A percentile compares a stretch with the other conserved stretches of the same genome.
phyloP scores from a whole-genome alignment of 345 rosid species.

The Citrus australasica region DNA sequence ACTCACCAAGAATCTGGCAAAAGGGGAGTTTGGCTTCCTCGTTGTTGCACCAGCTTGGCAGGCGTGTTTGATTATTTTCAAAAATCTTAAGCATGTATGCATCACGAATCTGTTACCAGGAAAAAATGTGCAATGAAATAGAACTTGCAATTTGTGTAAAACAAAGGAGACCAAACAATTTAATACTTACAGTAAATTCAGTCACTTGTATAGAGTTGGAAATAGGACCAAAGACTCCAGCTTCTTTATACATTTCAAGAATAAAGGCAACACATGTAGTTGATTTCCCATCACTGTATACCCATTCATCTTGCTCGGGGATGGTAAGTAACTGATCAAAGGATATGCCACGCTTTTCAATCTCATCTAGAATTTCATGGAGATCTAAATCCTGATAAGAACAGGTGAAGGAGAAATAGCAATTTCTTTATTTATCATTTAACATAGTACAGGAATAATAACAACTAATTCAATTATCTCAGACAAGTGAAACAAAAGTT shows the following conservation, averaged over 20 bases:
- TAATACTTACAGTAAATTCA: constrained; percentile 76
- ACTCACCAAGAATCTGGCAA: constrained; percentile 92
- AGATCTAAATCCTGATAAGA: constrained; percentile 69
- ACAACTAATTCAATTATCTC: not conserved
- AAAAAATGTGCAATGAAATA: not conserved
- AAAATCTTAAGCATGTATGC: constrained; percentile 79
- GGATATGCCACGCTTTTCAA: constrained; percentile 72
- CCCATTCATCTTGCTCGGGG: constrained; percentile 95
- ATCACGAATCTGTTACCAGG: constrained; percentile 64
- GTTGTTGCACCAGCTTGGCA: constrained; percentile 82
- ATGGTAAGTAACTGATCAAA: constrained; percentile 84
- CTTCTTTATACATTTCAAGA: constrained; percentile 89
- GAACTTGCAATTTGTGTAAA: not conserved
- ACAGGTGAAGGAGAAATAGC: not conserved
- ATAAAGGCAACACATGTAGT: constrained; percentile 94
- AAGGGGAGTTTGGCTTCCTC: constrained; percentile 47
- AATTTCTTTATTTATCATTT: not conserved
- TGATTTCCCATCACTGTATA: constrained; percentile 93
- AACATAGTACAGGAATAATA: not conserved
- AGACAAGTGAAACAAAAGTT: not conserved
- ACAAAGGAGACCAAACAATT: not conserved
- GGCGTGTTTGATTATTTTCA: constrained; percentile 62
- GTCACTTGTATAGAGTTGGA: constrained; percentile 85
- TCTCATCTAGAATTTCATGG: constrained; percentile 67
- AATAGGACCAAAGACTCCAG: constrained; percentile 72